Evolutionary conservation across 495 filamentous ascomycete species (phyloP).

Genomic region (Neurospora terricola): DNA sequence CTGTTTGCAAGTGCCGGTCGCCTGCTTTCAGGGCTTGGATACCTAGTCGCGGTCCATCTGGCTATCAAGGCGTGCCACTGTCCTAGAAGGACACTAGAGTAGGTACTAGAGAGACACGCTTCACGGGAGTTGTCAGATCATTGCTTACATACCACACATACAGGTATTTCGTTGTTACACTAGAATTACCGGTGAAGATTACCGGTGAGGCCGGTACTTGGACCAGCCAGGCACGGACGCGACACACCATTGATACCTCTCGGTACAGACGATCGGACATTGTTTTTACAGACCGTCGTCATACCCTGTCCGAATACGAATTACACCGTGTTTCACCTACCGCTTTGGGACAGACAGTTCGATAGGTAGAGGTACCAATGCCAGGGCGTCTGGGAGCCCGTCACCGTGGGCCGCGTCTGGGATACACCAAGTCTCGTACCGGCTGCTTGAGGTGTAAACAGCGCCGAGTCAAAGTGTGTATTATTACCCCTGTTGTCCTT

Average conservation of each 20-base stretch:
- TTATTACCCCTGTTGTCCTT: neutral
- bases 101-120: too few relatives aligned
- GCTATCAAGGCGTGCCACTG: too few relatives aligned
- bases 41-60: too few relatives aligned
- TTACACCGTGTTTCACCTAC: neutral
- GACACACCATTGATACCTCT: neutral
- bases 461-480: conserved; percentile 21
- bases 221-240: neutral
- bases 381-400: neutral
- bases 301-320: neutral
- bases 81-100: too few relatives aligned
- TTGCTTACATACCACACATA: neutral
- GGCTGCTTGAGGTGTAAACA: conserved; percentile 23
- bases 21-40: too few relatives aligned
- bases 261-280: neutral
- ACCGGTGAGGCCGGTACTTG: neutral
- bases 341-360: neutral
- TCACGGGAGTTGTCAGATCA: neutral
- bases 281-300: neutral
- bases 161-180: neutral
- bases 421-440: conserved; percentile 21
- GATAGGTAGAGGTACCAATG: neutral
- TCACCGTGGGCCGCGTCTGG: conserved; percentile 10
- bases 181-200: neutral
- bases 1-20: neutral